Percentiles rank a stretch among this genome's conserved stretches.
Evolutionary conservation across 2,329 filamentous ascomycete species (phyloP).

Genomic region (Trichothecium sympodiale): DNA sequence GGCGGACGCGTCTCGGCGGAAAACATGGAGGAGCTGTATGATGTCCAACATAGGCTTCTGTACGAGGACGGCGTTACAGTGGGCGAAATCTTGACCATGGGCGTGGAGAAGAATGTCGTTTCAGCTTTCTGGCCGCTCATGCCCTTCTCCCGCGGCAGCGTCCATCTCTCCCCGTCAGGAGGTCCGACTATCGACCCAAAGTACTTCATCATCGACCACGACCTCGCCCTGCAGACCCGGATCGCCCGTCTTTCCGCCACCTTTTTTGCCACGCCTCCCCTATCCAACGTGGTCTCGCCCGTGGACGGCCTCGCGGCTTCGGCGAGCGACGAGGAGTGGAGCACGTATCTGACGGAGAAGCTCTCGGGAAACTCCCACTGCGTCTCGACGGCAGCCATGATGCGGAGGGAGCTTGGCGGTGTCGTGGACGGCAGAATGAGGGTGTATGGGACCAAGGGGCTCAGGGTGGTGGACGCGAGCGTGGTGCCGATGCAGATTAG

Average conservation of each 20-base stretch:
- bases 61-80: slow-evolving; percentile 33
- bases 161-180: slow-evolving; percentile 24
- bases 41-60: slow-evolving; percentile 34
- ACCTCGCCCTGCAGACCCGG: slow-evolving; percentile 16
- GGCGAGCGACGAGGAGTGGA: slow-evolving; percentile 9
- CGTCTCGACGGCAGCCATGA: slow-evolving; percentile 38
- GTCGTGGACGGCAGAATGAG: slow-evolving; percentile 33
- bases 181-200: slow-evolving; percentile 24
- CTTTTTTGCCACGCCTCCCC: no score
- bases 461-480: slow-evolving; percentile 38
- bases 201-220: slow-evolving; percentile 24
- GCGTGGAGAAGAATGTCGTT: slow-evolving; percentile 16
- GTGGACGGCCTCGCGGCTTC: no score
- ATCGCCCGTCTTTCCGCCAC: slow-evolving; percentile 16
- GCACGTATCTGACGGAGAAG: slow-evolving; percentile 3
- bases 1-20: slow-evolving; percentile 15
- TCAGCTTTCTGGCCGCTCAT: slow-evolving; percentile 26
- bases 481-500: slow-evolving; percentile 36
- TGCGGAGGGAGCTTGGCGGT: slow-evolving; percentile 33
- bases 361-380: slow-evolving; percentile 29
- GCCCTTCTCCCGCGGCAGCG: slow-evolving; percentile 27
- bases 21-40: slow-evolving; percentile 27
- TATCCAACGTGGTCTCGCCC: no score
- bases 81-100: slow-evolving; percentile 31
- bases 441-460: slow-evolving; percentile 37